Evolutionary conservation across 2,329 filamentous ascomycete genomes (phyloP), one percentile per base, ranked within the genome.

Genomic region (Neopestalotiopsis sp.): DNA sequence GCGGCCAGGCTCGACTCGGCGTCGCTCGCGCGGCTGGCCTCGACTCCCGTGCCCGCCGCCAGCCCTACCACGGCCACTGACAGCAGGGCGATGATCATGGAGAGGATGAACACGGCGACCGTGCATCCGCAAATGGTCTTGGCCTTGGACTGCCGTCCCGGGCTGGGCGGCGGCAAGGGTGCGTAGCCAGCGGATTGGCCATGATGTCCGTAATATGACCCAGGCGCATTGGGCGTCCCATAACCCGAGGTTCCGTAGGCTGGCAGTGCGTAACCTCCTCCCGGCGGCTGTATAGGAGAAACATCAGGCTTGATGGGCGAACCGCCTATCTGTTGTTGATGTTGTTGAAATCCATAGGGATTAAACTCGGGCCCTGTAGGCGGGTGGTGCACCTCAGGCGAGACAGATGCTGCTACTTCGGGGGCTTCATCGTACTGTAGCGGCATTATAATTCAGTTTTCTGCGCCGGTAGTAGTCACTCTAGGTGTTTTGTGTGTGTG

Each of bases 11-110:
- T 77, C 32, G 74, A 67, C 32, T 79, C 75, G 0, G 81, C 82
- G 13, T 79, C 71, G 65, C 77, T 82, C 5, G 82, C 81, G 61
- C 81, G 78, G 69, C 74, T 80, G 6, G 80, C 73, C 67, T 83
- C 79, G 5, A 85, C 74, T 5, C 83, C 84, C 1, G 82, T 83
- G 3, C 82, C 82, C 0, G 81, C 83, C 1, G 83, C 83, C 32
- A 86, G 74, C 1, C 82, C 83, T 66, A 85, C 80, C 13, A 84
- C 82, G 1, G 81, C 79, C 0, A 76, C 79, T 0, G 78, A 78
- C 57, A 85, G 71, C 13, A 82, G 45, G 5, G 79, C 82, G 68
- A 85, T 80, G 67, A 82, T 78, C 66, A 75, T 70, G 4, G 81
- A 82, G 13, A 86, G 78, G 30, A 82, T 69, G 49, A 85, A 81